Base-by-base conservation (phyloP, 441 rosid genomes). In the Biscutella laevigata region DNA sequence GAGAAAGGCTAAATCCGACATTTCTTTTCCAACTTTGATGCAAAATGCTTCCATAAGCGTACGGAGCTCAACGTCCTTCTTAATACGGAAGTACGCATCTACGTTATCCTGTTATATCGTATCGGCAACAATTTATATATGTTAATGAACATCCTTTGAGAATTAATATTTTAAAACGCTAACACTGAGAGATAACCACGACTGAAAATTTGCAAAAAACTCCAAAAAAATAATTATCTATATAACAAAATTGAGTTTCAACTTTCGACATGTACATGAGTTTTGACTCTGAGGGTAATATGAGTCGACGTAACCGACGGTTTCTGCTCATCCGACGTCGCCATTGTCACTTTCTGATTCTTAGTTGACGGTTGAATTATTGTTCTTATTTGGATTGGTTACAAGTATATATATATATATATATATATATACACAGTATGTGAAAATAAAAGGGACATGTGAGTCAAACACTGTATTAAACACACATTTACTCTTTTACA, bases 11-110 rank as follows among this genome's bases (percentile, higher is more conserved):
- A 61, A 6, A 16, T 0, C 5, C 4, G 25, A 24, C 46, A 43
- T 20, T 9, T 35, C 0, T 26, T 6, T 0, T 41, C 59, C 66
- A 34, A 34, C 1, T 61, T 12, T 42, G 20, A 1, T n/a, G 30
- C 46, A 27, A 52, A 17, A 34, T 26, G 45, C 59, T 53, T 62
- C 33, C 61, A 62, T 62, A 41, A 45, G 3, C n/a, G 0, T 21
- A 53, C 28, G 28, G 17, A 62, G 22, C 42, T 2, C 41, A 11
- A 27, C 35, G 35, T 62, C 41, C 61, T 0, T 45, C 28, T 53
- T 62, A 5, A 45, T 8, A 34, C 67, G 67, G 42, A 53, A 53
- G 61, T 10, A 20, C 12, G 53, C 55, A 21, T n/a, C 1, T 0
- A 0, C 2, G 2, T 38, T 48, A 5, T 45, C 41, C 61, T 54